phyloP scores from a whole-genome alignment of 2,329 filamentous ascomycete species.

The Penicillium sp. region DNA sequence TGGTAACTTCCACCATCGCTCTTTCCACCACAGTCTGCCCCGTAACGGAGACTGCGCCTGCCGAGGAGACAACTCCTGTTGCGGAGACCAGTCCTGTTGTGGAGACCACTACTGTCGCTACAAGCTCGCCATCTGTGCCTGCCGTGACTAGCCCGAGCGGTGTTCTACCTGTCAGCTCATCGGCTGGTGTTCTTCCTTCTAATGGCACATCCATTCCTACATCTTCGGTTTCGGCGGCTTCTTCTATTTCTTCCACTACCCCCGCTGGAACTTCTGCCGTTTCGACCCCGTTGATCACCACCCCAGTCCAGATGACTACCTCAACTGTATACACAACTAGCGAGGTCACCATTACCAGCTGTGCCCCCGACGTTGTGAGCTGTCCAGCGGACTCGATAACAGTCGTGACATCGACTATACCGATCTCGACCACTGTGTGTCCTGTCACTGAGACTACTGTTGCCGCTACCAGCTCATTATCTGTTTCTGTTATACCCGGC shows the following conservation, averaged over 20 bases:
- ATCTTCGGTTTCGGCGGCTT: background rate
- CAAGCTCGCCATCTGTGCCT: background rate
- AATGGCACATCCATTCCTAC: background rate
- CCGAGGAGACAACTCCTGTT: slow-evolving; percentile 12
- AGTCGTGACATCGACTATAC: slow-evolving; percentile 54
- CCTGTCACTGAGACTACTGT: slow-evolving; percentile 39
- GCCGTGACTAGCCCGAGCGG: background rate
- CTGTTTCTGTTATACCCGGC: background rate
- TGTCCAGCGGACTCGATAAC: slow-evolving; percentile 53
- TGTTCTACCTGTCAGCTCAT: background rate
- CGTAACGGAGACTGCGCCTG: slow-evolving; percentile 32
- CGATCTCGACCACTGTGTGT: slow-evolving; percentile 61
- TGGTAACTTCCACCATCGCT: slow-evolving; percentile 56
- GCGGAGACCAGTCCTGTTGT: too few species aligned
- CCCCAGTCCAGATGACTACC: slow-evolving; percentile 25
- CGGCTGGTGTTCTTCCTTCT: background rate
- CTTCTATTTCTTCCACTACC: background rate
- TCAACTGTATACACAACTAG: slow-evolving; percentile 41
- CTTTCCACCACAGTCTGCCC: slow-evolving; percentile 62
- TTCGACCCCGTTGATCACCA: background rate
- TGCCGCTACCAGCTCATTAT: background rate
- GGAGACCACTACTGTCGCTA: slow-evolving; percentile 23
- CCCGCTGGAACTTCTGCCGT: background rate
- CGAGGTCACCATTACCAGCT: slow-evolving; percentile 40
- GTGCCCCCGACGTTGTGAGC: slow-evolving; percentile 41